Base-by-base conservation (phyloP, 345 rosid genomes). In the Carallia pectinifolia region DNA sequence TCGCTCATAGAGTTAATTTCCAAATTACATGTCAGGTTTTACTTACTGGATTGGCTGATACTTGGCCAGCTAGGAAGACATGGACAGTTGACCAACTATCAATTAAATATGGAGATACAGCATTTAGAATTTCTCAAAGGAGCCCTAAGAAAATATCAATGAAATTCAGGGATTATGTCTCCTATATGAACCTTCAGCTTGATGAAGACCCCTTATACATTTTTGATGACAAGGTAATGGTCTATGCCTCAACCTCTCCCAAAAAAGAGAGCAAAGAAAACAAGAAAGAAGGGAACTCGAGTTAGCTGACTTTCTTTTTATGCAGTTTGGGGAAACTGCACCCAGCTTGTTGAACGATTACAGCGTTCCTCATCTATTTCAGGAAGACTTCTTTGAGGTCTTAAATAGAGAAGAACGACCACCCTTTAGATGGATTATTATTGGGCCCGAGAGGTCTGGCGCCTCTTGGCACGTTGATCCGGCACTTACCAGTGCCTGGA, bases 381-480 rank as follows among this genome's bases (percentile, higher is more conserved):
- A 83, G 84, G 98, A 94, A 80, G 97, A 94, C 80, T 87, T 82
- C 69, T 94, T 94, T 75, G 89, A 86, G 66, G 86, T 88, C 77
- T 82, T 94, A 62, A 91, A 87, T 81, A 64, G 64, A 67, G 92
- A 91, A 61, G 80, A 80, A 67, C 88, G 96, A 40, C 98, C 98
- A 37, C 87, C 96, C 38, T 94, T 74, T 75, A 87, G 93, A 84
- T 94, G 98, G 98, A 81, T 94, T 76, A 89, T 94, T 58, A 82
- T 94, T 71, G 98, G 98, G 59, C 98, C 98, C 6, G 91, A 91
- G 91, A 88, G 98, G 77, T 94, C 97, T 60, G 98, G 98, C 74
- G 98, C 98, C 47, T 94, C 98, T 61, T 94, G 98, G 97, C 98
- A 94, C 81, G 89, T 94, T 66, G 97, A 94, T 80, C 98, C 98